phyloP scores from a whole-genome alignment of 345 rosid genomes.

The Brassica carinata region DNA sequence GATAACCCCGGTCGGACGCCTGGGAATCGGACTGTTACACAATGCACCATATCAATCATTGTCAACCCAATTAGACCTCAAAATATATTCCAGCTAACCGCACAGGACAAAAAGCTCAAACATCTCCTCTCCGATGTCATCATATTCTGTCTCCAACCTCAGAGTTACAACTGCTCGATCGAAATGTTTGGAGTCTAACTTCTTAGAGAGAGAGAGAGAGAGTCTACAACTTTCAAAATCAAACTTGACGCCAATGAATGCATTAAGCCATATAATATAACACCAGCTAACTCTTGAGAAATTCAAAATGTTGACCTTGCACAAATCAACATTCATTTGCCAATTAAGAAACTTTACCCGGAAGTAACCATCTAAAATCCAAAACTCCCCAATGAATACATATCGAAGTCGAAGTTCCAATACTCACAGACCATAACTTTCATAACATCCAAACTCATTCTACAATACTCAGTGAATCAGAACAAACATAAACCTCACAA shows the following conservation, averaged over 20 bases:
- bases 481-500: neutral
- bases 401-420: neutral
- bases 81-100: neutral
- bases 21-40: no score
- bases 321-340: neutral
- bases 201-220: neutral
- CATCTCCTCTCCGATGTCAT: neutral
- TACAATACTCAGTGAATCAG: neutral
- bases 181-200: neutral
- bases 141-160: constrained; percentile 3
- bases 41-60: neutral
- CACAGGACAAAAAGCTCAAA: neutral
- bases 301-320: no score
- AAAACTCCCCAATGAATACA: no score
- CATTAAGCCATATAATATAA: no score
- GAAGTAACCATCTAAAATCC: no score
- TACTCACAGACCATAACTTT: neutral
- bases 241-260: neutral
- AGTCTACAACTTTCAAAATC: neutral
- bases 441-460: no score
- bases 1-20: no score
- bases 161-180: neutral
- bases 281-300: neutral
- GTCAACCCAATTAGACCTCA: neutral
- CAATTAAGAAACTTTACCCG: no score